These are phyloP conservation scores for Poronia punctata DNA, from an alignment of 495 filamentous ascomycete genomes.

Conservation along the genomic window DNA sequence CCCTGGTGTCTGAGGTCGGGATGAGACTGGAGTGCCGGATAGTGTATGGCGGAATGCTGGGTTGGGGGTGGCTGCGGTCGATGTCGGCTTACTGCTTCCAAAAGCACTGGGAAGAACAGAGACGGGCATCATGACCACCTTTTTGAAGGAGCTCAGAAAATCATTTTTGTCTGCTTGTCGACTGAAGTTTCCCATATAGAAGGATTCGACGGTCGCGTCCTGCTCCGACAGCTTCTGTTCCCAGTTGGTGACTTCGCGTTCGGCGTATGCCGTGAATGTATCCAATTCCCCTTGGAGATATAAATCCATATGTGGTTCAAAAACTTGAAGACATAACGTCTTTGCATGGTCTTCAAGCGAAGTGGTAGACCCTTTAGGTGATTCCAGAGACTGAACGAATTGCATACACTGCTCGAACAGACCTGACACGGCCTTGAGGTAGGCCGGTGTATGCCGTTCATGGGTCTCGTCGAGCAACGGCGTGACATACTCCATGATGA, in stretches of 20 bases:
- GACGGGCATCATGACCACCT: constrained; percentile 98
- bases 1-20: constrained; percentile 41
- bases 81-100: constrained; percentile 36
- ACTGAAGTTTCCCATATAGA: constrained; percentile 90
- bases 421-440: constrained; percentile 78
- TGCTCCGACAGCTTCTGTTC: constrained; percentile 86
- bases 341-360: constrained; percentile 40
- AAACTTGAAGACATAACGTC: constrained; percentile 59
- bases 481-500: constrained; percentile 80
- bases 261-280: constrained; percentile 68
- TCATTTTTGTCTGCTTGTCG: constrained; percentile 93
- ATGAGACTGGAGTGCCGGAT: constrained; percentile 28
- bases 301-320: constrained; percentile 87
- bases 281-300: constrained; percentile 92
- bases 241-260: constrained; percentile 73
- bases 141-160: constrained; percentile 94
- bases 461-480: constrained; percentile 87
- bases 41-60: constrained; percentile 18
- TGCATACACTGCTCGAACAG: constrained; percentile 79
- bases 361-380: constrained; percentile 36
- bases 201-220: constrained; percentile 83
- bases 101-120: constrained; percentile 68
- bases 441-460: constrained; percentile 63
- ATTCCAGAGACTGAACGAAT: constrained; percentile 60
- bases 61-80: constrained; percentile 18